Evolutionary conservation across 257 asterid species (phyloP), one percentile per base, ranked within the genome.

Genomic region (Solanum corneliomulleri): DNA sequence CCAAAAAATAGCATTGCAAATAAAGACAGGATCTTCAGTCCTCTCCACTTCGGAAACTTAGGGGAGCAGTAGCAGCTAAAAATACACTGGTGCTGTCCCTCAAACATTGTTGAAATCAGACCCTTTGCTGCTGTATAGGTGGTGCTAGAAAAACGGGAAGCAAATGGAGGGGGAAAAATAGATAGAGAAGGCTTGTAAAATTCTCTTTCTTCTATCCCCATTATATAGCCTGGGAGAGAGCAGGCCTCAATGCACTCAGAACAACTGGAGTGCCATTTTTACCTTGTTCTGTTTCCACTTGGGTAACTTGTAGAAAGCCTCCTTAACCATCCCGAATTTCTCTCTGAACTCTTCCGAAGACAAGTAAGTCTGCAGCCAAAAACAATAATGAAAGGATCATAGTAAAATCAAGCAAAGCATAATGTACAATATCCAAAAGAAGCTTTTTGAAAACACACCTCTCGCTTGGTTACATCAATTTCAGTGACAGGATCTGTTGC

Each of bases 201-300:
- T 72, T 88, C 82, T 88, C 77, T 71, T 87, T 66, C 87, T 85
- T 88, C 76, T 64, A 84, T 89, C 92, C 58, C 91, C 89, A 69
- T 69, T 80, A 52, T 83, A 76, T 58, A 88, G 35, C 88, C 89
- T 42, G 70, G 85, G 86, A 52, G 75, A 72, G 88, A 69, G 70
- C 60, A 45, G n/a, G 87, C 88, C 41, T 16, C 72, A 82, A 68
- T 82, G 88, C 20, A 85, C 78, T 89, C 91, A 96, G 92, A 96
- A 96, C 89, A 97, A 88, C 23, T 95, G 95, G 76, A 95, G 98
- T 14, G 99, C 91, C 99, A 96, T 94, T 92, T 97, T 97, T 44
- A 96, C 92, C 93, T 97, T 97, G 78, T 97, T 97, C 94, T 96
- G 99, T 91, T 94, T 97, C 99, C 99, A 97, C 91, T 96, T 97